A percentile compares a stretch with the other conserved stretches of the same genome.
Conservation (phyloP, 2,329 filamentous ascomycete species). For the Colletotrichum orbiculare region DNA sequence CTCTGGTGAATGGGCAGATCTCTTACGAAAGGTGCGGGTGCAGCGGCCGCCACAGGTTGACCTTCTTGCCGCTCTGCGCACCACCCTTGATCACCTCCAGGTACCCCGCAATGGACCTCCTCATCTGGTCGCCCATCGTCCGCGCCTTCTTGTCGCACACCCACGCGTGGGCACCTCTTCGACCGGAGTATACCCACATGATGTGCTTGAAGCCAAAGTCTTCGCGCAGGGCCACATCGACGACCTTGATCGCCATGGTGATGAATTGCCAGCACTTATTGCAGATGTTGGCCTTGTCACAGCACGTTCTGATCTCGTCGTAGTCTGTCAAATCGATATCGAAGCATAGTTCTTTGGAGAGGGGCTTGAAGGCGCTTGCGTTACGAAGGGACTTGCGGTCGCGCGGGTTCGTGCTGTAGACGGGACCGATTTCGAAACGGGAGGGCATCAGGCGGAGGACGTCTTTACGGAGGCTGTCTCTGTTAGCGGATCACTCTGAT, state of each 20-base stretch:
- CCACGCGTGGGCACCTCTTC: constrained; percentile 97
- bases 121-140: constrained; percentile 84
- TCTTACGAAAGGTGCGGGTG: constrained; percentile 86
- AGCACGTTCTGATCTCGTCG: constrained; percentile 96
- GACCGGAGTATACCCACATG: constrained; percentile 97
- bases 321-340: constrained; percentile 99
- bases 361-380: constrained; percentile 82
- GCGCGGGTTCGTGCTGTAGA: constrained; percentile 92
- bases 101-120: constrained; percentile 87
- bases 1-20: neutral
- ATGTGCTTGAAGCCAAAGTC: constrained; percentile 98
- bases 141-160: constrained; percentile 92
- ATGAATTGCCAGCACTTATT: constrained; percentile 96
- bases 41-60: constrained; percentile 84
- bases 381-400: constrained; percentile 91
- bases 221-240: constrained; percentile 86
- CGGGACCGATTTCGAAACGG: constrained; percentile 98
- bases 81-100: constrained; percentile 91
- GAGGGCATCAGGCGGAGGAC: constrained; percentile 88
- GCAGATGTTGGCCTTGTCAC: constrained; percentile 92
- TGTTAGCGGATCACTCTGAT: constrained; percentile 20
- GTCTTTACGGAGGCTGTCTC: constrained; percentile 82
- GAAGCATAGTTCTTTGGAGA: constrained; percentile 95
- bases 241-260: constrained; percentile 95
- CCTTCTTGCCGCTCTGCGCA: constrained; percentile 85